phyloP scores from a whole-genome alignment of 768 basidiomycete genomes.

The Hygrocybe coccinea region DNA sequence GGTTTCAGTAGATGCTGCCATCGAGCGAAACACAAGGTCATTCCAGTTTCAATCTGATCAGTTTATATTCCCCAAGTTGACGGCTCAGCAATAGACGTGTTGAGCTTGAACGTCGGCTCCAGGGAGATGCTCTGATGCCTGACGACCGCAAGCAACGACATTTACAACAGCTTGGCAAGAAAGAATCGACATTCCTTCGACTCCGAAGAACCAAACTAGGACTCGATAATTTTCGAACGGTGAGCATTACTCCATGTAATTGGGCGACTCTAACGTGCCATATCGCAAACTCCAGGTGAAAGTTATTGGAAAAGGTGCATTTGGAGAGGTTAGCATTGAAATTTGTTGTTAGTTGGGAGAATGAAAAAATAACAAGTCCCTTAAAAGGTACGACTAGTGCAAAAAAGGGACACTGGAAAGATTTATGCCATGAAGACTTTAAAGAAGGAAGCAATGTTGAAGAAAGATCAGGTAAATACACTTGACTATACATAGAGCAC shows the following conservation, averaged over 20 bases:
- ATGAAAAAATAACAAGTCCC: constrained; percentile 1
- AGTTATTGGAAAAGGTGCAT: constrained; percentile 98
- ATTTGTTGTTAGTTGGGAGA: not conserved
- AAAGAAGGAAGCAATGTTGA: constrained; percentile 97
- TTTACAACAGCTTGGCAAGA: constrained; percentile 75
- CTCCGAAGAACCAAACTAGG: constrained; percentile 86
- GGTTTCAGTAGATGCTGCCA: constrained; percentile 90
- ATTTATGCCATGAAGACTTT: constrained; percentile 99
- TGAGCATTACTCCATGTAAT: constrained; percentile 27
- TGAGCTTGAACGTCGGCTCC: constrained; percentile 77
- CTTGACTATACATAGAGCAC: not conserved
- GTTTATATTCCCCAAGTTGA: not conserved
- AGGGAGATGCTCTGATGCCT: constrained; percentile 59
- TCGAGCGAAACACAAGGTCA: constrained; percentile 89
- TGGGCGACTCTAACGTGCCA: not conserved
- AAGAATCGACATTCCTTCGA: constrained; percentile 84
- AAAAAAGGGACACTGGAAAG: constrained; percentile 94
- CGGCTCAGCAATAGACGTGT: constrained; percentile 57
- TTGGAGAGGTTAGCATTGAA: constrained; percentile 69
- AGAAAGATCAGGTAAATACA: constrained; percentile 85
- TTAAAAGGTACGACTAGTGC: constrained; percentile 81
- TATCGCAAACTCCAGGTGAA: constrained; percentile 38
- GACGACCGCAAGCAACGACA: constrained; percentile 87
- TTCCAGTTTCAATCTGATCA: constrained; percentile 3
- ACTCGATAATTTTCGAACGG: constrained; percentile 88